Evolutionary conservation across 2,329 filamentous ascomycete species (phyloP), one percentile per base, ranked within the genome.

Genomic region (Paraphaeosphaeria sporulosa): DNA sequence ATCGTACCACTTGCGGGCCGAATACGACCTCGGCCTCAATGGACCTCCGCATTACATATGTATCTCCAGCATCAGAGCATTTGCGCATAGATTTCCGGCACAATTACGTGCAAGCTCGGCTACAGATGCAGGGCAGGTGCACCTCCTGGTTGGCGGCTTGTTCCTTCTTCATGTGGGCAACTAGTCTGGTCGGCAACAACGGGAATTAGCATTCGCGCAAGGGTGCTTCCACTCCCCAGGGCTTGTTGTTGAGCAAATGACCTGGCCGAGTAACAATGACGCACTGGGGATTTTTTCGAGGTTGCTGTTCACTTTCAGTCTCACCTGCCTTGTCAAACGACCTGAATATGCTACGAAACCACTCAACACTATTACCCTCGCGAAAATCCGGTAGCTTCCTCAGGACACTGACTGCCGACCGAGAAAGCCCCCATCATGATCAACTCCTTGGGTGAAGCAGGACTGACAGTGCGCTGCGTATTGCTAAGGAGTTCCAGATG

Each of bases 1-100:
- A 44, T 23, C 42, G 42, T 44, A 44, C 42, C 42, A 44, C 19
- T 23, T 44, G 42, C 42, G n/a, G 42, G 42, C 42, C 42, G 42
- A 44, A 19, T 21, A 12, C 42, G 42, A 44, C 42, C 42, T 40
- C 19, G n/a, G n/a, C 40, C 40, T 21, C 40, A 7, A 10, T 21
- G n/a, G 19, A 9, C 19, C 19, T 44, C 4, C 19, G 7, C 19
- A 44, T 44, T 23, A 12, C 42, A 3, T 27, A 27, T 27, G 3
- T 3, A 27, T 21, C 42, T 10, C 19, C 42, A 13, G 4, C 19
- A 23, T 44, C 42, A 23, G 19, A 44, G 42, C 42, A 23, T 44
- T 19, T 19, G 12, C 19, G n/a, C n/a, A 4, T 23, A 13, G 42
- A 40, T 2, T 40, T 13, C 10, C 19, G 42, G n/a, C 42, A 21